Percentiles rank a stretch among this genome's conserved stretches.
phyloP scores from a whole-genome alignment of 331 rosid genomes.

The Arachis monticola region DNA sequence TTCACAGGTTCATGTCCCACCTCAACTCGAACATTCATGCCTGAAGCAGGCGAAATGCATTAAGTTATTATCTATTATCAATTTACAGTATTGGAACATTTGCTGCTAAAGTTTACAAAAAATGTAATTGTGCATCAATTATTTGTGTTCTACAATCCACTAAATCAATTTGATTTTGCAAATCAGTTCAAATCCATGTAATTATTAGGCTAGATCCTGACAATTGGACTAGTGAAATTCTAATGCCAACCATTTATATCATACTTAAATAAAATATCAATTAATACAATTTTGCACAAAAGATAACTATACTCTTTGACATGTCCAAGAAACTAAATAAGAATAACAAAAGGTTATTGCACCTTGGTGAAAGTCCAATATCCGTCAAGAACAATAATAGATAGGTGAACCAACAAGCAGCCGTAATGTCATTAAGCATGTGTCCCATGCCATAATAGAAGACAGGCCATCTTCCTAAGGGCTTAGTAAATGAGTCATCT shows the following conservation, averaged over 20 bases:
- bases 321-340: not conserved
- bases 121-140: not conserved
- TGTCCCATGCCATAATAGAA: slow-evolving; percentile 91
- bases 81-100: slow-evolving; percentile 6
- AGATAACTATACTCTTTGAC: not conserved
- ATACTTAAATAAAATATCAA: not conserved
- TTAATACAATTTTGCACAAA: slow-evolving; percentile 17
- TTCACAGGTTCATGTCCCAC: slow-evolving; percentile 9
- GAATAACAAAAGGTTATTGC: slow-evolving; percentile 7
- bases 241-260: slow-evolving; percentile 1
- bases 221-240: slow-evolving; percentile 15
- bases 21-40: not conserved
- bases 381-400: slow-evolving; percentile 85
- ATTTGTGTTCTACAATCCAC: not conserved
- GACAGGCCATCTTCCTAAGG: slow-evolving; percentile 72
- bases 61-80: not conserved
- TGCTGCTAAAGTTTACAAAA: slow-evolving; percentile 20
- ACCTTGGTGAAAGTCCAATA: slow-evolving; percentile 94
- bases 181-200: slow-evolving; percentile 14
- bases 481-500: slow-evolving; percentile 55
- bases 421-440: slow-evolving; percentile 97
- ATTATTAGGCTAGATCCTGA: slow-evolving; percentile 17
- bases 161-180: not conserved
- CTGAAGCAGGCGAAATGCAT: slow-evolving; percentile 8
- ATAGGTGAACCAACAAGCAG: slow-evolving; percentile 98